Conservation (phyloP, 805 yeast genomes). For the Kuraishia hungarica region DNA sequence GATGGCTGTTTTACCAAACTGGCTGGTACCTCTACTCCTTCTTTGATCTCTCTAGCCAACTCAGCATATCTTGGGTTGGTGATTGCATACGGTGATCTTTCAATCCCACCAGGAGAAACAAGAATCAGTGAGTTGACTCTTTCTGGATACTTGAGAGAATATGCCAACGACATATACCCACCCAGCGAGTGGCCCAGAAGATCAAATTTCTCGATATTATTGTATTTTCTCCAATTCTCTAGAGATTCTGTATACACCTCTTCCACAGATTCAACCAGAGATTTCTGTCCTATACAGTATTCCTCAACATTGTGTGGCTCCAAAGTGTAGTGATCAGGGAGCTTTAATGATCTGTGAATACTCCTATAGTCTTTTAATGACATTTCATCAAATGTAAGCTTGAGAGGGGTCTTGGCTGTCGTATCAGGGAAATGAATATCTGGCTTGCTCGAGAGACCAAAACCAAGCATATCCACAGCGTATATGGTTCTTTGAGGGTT, state of each 20-base stretch:
- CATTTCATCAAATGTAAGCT: conserved; percentile 14
- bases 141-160: conserved; percentile 50
- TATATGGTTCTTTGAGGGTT: conserved; percentile 21
- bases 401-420: conserved; percentile 14
- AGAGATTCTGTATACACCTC: conserved; percentile 47
- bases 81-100: conserved; percentile 55
- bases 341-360: conserved; percentile 14
- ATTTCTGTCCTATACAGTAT: conserved; percentile 27
- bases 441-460: conserved; percentile 47
- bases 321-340: conserved; percentile 14
- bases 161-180: conserved; percentile 62
- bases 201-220: conserved; percentile 44
- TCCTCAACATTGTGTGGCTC: conserved; percentile 13
- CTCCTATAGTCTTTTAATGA: conserved; percentile 11
- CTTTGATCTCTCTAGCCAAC: conserved; percentile 2
- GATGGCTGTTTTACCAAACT: conserved; percentile 22
- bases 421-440: conserved; percentile 16
- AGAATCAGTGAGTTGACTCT: conserved; percentile 45
- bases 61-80: conserved; percentile 25
- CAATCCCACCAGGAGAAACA: conserved; percentile 75
- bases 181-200: conserved; percentile 76
- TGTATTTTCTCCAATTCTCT: conserved; percentile 53
- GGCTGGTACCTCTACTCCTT: conserved; percentile 5
- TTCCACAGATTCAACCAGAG: conserved; percentile 38
- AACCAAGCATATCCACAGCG: conserved; percentile 42